Base-by-base conservation (phyloP, 2,329 filamentous ascomycete species). In the Capronia epimyces region DNA sequence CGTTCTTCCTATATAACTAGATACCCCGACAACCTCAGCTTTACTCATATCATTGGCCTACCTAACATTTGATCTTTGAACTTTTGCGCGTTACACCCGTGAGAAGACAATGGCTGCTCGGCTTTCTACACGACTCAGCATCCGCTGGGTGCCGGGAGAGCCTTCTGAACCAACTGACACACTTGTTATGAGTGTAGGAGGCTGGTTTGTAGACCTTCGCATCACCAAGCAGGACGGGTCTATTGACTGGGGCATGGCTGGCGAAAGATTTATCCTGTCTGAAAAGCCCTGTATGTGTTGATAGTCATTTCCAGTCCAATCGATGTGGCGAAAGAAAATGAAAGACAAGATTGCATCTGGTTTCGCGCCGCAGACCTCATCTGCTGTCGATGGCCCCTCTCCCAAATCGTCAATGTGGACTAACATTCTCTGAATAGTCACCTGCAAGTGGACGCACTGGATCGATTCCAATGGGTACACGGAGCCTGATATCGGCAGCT, bases 161-260 rank as follows among this genome's bases (percentile, higher is more conserved):
- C 57, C 69, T 1, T 67, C 65, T 22, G 71, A 74, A 52, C 69
- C 66, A 29, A 73, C 71, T 10, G 69, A 74, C 45, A 73, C 71
- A 5, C 61, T 71, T 4, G 69, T 72, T 44, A 65, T 73, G 55
- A 69, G 68, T 8, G 67, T 73, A 0, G 66, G 66, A 8, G 66
- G 65, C 41, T 73, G 69, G 64, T 74, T 70, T 46, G 64, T 73
- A 3, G 71, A 74, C 57, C 59, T 74, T 1, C 67, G 71, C 10
- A 65, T 74, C 13, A 64, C 68, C 36, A 69, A 67, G 49, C 20
- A 51, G 3, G 62, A 69, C 0, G 55, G 59, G 1, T 57, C 54
- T 2, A 66, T 73, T 27, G 70, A 73, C 56, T 74, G 71, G 71
- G 70, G 67, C 0, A 68, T 72, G 50, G 70, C 71, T 1, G 71